phyloP scores from a whole-genome alignment of 805 yeast species.

The Wickerhamiella occidentalis region DNA sequence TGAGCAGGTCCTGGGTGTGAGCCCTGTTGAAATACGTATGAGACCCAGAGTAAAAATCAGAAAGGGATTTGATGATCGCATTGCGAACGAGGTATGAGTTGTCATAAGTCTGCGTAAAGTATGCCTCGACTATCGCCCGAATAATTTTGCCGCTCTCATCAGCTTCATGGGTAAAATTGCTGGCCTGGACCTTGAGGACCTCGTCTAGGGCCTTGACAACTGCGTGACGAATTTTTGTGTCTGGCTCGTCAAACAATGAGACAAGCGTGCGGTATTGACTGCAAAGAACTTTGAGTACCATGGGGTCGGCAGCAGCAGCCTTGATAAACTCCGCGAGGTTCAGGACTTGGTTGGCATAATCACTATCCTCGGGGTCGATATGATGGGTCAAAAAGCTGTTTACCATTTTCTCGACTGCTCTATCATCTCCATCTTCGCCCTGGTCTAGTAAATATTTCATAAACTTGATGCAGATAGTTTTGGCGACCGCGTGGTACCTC shows the following conservation, averaged over 20 bases:
- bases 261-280: neutral
- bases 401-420: neutral
- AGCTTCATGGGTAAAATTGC: neutral
- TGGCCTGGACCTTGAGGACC: neutral
- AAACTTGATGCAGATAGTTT: neutral
- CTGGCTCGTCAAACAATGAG: neutral
- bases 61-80: neutral
- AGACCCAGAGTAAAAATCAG: neutral
- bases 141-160: neutral
- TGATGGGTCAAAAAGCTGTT: neutral
- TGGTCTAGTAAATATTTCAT: neutral
- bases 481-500: neutral
- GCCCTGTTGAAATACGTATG: neutral
- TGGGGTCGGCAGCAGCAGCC: neutral
- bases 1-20: neutral
- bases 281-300: neutral
- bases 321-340: neutral
- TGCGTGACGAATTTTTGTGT: neutral
- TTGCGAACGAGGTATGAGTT: neutral
- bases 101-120: neutral
- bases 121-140: neutral
- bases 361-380: neutral
- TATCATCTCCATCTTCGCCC: neutral
- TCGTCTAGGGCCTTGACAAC: neutral
- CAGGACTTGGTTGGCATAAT: neutral